A percentile compares a stretch with the other conserved stretches of the same genome.
Conservation (phyloP, 768 basidiomycete genomes). For the Termitomyces sp. region DNA sequence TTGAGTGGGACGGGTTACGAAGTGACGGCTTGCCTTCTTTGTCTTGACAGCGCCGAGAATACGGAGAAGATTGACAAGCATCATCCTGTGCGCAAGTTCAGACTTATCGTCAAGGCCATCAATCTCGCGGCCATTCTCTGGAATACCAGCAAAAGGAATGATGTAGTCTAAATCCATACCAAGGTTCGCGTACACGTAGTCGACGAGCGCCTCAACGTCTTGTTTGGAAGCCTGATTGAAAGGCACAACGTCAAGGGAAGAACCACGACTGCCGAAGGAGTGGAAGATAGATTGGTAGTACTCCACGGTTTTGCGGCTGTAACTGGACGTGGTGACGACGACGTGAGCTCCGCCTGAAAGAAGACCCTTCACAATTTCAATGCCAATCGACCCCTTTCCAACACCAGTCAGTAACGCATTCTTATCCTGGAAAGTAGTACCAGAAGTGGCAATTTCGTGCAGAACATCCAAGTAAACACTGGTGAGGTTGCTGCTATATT, state of each 20-base stretch:
- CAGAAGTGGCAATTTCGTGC: conserved; percentile 97
- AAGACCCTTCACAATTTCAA: conserved; percentile 95
- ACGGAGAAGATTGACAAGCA: conserved; percentile 95
- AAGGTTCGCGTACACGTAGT: conserved; percentile 95
- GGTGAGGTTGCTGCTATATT: conserved; percentile 96
- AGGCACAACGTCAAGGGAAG: conserved; percentile 96
- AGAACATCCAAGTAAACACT: conserved; percentile 94
- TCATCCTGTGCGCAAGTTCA: conserved; percentile 97
- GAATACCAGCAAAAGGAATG: conserved; percentile 96
- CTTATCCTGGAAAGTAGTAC: conserved; percentile 98
- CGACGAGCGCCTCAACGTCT: conserved; percentile 95
- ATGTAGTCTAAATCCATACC: conserved; percentile 98
- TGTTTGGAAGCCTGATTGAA: conserved; percentile 99
- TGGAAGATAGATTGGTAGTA: conserved; percentile 99
- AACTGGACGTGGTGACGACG: conserved; percentile 97
- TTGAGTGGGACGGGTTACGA: conserved; percentile 97
- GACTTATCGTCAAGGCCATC: conserved; percentile 96
- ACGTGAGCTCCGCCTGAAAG: conserved; percentile 96
- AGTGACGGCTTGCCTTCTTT: conserved; percentile 96
- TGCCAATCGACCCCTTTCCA: conserved; percentile 96
- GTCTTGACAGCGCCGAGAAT: conserved; percentile 96
- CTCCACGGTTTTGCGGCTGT: conserved; percentile 92
- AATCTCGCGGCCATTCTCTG: conserved; percentile 98
- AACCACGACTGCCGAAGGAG: conserved; percentile 89
- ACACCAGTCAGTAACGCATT: conserved; percentile 98